These are phyloP conservation scores for Elsinoe fawcettii DNA, from an alignment of 2,329 filamentous ascomycete species.

Conservation along the genomic window DNA sequence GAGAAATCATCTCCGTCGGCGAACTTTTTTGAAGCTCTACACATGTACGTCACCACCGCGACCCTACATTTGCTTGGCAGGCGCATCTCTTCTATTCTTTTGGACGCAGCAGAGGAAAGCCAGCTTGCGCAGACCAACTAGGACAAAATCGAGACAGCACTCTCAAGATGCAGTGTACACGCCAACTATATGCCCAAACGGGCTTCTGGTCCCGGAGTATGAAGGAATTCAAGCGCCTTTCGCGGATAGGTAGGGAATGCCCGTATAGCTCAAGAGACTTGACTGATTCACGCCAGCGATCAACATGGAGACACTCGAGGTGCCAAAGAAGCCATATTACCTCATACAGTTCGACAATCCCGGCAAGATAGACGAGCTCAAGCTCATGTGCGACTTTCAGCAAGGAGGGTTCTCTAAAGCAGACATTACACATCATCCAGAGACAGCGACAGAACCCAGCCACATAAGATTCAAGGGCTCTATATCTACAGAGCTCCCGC, in stretches of 20 bases:
- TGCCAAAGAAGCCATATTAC: conserved; percentile 54
- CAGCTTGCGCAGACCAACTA: background rate
- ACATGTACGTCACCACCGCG: background rate
- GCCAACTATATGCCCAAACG: conserved; percentile 29
- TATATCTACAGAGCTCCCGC: conserved; percentile 79
- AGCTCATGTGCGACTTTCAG: conserved; percentile 67
- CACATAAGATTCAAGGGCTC: conserved; percentile 78
- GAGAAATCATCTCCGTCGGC: background rate
- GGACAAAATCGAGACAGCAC: background rate
- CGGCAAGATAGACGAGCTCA: conserved; percentile 43
- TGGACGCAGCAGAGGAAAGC: too few species aligned
- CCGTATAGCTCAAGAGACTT: conserved; percentile 20
- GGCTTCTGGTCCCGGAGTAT: conserved; percentile 53
- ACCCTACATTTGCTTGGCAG: background rate
- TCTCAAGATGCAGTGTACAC: conserved; percentile 31
- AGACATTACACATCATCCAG: conserved; percentile 56
- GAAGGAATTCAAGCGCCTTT: conserved; percentile 51
- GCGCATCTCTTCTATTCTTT: too few species aligned
- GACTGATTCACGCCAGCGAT: conserved; percentile 44
- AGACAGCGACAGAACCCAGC: conserved; percentile 43
- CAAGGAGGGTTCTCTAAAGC: conserved; percentile 80
- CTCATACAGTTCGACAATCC: conserved; percentile 56
- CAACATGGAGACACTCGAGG: conserved; percentile 61
- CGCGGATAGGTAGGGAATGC: conserved; percentile 42
- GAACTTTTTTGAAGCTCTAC: conserved; percentile 12